Evolutionary conservation across 2,329 filamentous ascomycete genomes (phyloP), one percentile per base, ranked within the genome.

Genomic region (Dothistroma pini): DNA sequence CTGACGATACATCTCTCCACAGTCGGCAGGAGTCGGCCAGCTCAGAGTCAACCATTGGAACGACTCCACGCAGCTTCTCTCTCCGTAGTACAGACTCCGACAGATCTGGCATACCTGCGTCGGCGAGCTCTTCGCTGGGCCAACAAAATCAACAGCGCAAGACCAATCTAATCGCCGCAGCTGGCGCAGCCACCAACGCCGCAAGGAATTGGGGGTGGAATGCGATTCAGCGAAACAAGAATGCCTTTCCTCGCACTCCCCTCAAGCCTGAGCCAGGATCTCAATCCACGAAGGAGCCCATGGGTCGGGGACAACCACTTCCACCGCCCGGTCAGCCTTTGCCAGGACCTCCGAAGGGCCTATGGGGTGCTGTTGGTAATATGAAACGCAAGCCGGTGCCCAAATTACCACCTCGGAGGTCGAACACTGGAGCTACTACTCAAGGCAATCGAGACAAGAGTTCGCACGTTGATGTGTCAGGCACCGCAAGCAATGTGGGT

Each of bases 291-390:
- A 60, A 61, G 35, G 62, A 90, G 68, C 91, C 91, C 1, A 91
- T 96, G 79, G 92, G 92, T 1, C 84, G 91, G 44, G 91, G 91
- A 0, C 88, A 89, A 68, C 91, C 91, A 0, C 79, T 96, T 19
- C 91, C 91, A 52, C 91, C 91, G 9, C 90, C 89, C 2, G 92
- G 91, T 1, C 87, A 84, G 50, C 91, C 92, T 3, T 80, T 96
- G 1, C 91, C 92, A 11, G 72, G 74, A 9, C 72, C 72, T 41
- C 70, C 71, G 21, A 66, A 65, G 47, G 59, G 64, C 22, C 16
- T 66, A n/a, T 68, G 60, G 57, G 57, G 57, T 32, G 53, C 56
- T 9, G 52, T 63, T 7, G 44, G 58, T 32, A 57, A 38, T 21
- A 56, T 68, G 54, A 54, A 59, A 22, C 54, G 66, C 41, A 66